Conservation (phyloP, 1,284 basidiomycete species). For the Ustilago tritici region DNA sequence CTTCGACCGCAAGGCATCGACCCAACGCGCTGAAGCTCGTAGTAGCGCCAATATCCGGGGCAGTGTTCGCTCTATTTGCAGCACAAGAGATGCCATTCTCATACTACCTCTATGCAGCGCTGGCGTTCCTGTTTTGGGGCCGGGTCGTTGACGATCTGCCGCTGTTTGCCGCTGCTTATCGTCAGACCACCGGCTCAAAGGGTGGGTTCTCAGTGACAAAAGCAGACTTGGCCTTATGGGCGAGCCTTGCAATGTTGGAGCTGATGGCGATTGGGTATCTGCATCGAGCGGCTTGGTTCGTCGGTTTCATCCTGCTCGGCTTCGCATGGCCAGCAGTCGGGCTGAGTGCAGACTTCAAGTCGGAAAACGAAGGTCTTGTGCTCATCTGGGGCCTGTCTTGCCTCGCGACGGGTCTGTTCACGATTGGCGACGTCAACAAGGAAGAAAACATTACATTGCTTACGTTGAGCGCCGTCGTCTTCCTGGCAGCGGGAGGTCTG, state of each 20-base stretch:
- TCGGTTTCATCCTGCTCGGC: conserved; percentile 77
- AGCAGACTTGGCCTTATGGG: conserved; percentile 7
- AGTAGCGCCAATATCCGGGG: conserved; percentile 32
- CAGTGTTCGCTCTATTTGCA: conserved; percentile 73
- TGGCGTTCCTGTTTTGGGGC: conserved; percentile 79
- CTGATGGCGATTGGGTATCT: conserved; percentile 78
- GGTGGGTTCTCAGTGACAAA: conserved; percentile 1
- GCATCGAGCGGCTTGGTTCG: conserved; percentile 79
- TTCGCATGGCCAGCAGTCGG: conserved; percentile 74
- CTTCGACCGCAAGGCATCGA: neutral
- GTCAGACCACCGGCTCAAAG: neutral
- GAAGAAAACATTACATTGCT: conserved; percentile 73
- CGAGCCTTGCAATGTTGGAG: conserved; percentile 69
- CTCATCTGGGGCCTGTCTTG: conserved; percentile 75
- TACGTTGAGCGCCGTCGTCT: conserved; percentile 41
- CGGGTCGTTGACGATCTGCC: conserved; percentile 49
- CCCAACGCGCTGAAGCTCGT: conserved; percentile 24
- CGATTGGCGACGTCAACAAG: conserved; percentile 80
- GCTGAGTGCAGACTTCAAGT: conserved; percentile 47
- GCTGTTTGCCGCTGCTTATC: conserved; percentile 30
- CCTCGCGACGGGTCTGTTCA: conserved; percentile 77
- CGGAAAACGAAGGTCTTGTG: conserved; percentile 66
- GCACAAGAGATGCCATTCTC: conserved; percentile 78
- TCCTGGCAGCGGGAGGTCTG: conserved; percentile 34
- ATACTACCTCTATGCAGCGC: conserved; percentile 82